A percentile compares a stretch with the other conserved stretches of the same genome.
Evolutionary conservation across 176 grass and related monocot species (phyloP).

Genomic region (Thinopyrum elongatum): DNA sequence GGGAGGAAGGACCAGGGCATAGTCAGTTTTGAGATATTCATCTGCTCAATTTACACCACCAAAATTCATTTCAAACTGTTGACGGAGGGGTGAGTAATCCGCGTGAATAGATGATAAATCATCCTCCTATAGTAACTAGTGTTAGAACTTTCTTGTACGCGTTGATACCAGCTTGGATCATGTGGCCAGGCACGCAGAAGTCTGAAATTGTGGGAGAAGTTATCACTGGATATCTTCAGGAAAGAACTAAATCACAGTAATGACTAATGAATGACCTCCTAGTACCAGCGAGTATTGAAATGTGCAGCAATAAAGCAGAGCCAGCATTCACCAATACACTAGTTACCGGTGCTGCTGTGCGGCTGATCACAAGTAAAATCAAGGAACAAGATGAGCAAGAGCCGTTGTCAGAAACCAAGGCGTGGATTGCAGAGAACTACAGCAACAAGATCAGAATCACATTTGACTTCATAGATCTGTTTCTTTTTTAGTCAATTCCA

Average conservation of each 20-base stretch:
- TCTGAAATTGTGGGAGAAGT: not conserved
- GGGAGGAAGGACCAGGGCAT: not conserved
- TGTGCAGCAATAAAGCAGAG: too few relatives aligned
- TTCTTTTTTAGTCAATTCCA: not conserved
- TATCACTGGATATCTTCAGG: not conserved
- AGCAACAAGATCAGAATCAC: not conserved
- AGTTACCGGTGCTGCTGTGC: too few relatives aligned
- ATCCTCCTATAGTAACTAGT: not conserved
- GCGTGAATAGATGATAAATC: not conserved
- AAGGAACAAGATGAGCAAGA: not conserved
- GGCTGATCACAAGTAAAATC: not conserved
- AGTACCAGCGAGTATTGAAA: not conserved
- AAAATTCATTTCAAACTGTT: not conserved
- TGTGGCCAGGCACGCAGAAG: not conserved
- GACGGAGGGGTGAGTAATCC: not conserved
- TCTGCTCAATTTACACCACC: not conserved
- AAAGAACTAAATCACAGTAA: not conserved
- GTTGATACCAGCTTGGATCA: not conserved
- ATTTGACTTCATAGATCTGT: not conserved
- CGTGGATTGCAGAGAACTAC: not conserved
- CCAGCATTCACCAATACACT: too few relatives aligned
- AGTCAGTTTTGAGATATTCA: not conserved
- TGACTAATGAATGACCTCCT: not conserved
- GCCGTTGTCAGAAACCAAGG: not conserved
- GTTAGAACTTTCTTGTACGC: not conserved